phyloP scores from a whole-genome alignment of 2,329 filamentous ascomycete genomes.

The Paraphoma sp. region DNA sequence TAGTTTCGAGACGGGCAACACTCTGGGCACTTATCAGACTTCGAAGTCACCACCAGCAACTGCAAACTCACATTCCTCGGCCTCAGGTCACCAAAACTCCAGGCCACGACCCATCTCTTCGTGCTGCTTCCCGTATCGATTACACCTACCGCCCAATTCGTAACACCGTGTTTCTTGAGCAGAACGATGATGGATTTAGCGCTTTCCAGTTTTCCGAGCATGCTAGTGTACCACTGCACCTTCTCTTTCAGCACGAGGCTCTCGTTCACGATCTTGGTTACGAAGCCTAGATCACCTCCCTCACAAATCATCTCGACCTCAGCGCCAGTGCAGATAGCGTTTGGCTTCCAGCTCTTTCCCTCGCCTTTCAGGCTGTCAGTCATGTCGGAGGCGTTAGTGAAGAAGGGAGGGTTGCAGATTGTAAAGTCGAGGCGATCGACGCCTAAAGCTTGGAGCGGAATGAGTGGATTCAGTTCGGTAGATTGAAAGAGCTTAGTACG shows the following conservation, averaged over 20 bases:
- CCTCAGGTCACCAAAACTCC: slow-evolving; percentile 77
- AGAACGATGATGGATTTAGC: slow-evolving; percentile 67
- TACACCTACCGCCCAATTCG: slow-evolving; percentile 83
- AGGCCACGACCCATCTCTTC: slow-evolving; percentile 84
- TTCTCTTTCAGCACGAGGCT: slow-evolving; percentile 65
- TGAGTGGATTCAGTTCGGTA: slow-evolving; percentile 59
- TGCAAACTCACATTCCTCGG: slow-evolving; percentile 59
- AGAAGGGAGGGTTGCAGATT: slow-evolving; percentile 97
- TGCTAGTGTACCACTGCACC: slow-evolving; percentile 87
- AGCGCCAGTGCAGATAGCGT: slow-evolving; percentile 77
- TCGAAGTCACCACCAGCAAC: not conserved
- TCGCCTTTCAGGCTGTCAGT: slow-evolving; percentile 62
- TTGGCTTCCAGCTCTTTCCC: slow-evolving; percentile 71
- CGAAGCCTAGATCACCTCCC: slow-evolving; percentile 81
- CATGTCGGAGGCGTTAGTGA: slow-evolving; percentile 76
- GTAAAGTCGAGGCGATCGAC: slow-evolving; percentile 74
- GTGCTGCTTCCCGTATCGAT: slow-evolving; percentile 79
- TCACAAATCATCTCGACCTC: slow-evolving; percentile 83
- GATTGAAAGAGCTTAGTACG: slow-evolving; percentile 71
- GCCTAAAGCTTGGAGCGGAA: slow-evolving; percentile 66
- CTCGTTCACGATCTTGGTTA: slow-evolving; percentile 73
- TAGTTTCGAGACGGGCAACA: slow-evolving; percentile 40
- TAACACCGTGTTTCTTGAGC: slow-evolving; percentile 62
- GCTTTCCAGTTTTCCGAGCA: slow-evolving; percentile 83
- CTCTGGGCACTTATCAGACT: slow-evolving; percentile 12